Conservation (phyloP, 202 grass and related monocot genomes). For the Digitaria exilis region DNA sequence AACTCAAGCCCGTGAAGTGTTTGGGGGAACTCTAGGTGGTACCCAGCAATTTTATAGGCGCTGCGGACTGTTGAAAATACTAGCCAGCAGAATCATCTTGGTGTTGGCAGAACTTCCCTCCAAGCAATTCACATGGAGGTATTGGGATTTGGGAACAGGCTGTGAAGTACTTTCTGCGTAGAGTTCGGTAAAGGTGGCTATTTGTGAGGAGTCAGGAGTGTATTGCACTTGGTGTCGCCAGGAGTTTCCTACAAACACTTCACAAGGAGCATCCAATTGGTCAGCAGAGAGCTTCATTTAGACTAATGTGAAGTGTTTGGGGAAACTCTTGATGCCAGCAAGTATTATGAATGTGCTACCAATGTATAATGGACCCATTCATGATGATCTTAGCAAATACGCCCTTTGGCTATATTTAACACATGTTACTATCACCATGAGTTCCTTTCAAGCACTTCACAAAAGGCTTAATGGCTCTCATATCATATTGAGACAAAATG, state of each 20-base stretch:
- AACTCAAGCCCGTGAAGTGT: slow-evolving; percentile 14
- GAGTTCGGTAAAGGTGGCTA: neutral
- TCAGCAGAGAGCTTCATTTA: neutral
- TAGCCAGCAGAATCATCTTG: neutral
- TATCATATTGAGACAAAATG: neutral
- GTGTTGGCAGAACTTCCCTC: slow-evolving; percentile 5
- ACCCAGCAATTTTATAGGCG: neutral
- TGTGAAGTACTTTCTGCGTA: slow-evolving; percentile 39
- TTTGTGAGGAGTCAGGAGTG: neutral
- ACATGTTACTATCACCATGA: neutral
- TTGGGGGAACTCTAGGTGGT: slow-evolving; percentile 41
- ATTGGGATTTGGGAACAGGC: no score
- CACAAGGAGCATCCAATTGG: neutral
- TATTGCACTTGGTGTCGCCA: neutral
- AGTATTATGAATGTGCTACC: neutral
- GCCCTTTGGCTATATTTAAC: neutral
- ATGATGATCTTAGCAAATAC: neutral
- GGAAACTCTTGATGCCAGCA: neutral
- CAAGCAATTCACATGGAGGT: slow-evolving; percentile 17
- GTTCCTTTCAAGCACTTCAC: neutral
- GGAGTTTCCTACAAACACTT: slow-evolving; percentile 34
- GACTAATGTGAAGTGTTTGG: slow-evolving; percentile 32
- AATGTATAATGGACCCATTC: neutral
- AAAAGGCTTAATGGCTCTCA: neutral
- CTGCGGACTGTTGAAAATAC: fast-evolving